These are phyloP conservation scores for Ceratopteris richardii DNA, from an alignment of 75 land plant species.

Conservation along the genomic window DNA sequence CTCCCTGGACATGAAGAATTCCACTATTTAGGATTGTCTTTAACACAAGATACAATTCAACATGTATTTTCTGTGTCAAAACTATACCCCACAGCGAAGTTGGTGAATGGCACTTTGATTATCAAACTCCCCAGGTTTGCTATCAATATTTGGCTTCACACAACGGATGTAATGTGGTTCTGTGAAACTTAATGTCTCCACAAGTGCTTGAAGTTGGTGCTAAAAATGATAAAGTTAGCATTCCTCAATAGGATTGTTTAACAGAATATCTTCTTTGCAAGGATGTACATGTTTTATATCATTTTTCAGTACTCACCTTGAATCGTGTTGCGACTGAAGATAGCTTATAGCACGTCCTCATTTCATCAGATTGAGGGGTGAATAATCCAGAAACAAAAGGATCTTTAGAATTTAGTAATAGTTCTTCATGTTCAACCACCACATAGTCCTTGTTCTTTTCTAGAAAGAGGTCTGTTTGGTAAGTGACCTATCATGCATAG, in stretches of 20 bases:
- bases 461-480: conserved; percentile 84
- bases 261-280: background rate
- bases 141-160: conserved; percentile 89
- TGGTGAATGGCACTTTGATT: conserved; percentile 84
- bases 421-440: conserved; percentile 83
- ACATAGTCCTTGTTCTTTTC: conserved; percentile 97
- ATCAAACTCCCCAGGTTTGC: conserved; percentile 90
- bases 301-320: conserved; percentile 43
- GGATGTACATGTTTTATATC: background rate
- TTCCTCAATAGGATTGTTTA: background rate
- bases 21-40: background rate
- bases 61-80: background rate
- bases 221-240: conserved; percentile 15
- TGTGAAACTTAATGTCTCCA: conserved; percentile 81
- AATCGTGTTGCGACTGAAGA: conserved; percentile 87
- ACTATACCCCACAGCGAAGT: conserved; percentile 91
- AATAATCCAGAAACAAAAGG: conserved; percentile 75
- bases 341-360: conserved; percentile 86
- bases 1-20: conserved; percentile 44
- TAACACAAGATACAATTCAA: background rate
- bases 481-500: conserved; percentile 59
- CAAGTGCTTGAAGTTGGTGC: conserved; percentile 97
- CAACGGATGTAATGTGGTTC: conserved; percentile 95
- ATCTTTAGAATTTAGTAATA: conserved; percentile 82
- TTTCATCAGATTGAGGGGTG: conserved; percentile 61